phyloP scores from a whole-genome alignment of 1,284 basidiomycete genomes.

The Peniophora sp. region DNA sequence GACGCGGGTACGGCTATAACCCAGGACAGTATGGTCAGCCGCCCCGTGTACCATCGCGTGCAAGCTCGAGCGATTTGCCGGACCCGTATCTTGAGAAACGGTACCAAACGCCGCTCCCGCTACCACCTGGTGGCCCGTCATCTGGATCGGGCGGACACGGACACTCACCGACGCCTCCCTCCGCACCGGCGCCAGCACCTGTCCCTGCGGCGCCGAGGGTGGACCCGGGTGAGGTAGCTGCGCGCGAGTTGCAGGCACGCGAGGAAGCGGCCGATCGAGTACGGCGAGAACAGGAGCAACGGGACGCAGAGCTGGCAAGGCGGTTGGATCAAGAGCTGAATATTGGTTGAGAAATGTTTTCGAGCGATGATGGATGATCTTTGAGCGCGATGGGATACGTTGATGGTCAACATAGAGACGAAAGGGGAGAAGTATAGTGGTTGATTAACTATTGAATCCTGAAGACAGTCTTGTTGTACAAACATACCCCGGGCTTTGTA shows the following conservation, averaged over 20 bases:
- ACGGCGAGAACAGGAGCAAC: conserved; percentile 25
- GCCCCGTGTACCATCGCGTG: neutral
- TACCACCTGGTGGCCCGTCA: conserved; percentile 27
- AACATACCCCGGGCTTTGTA: neutral
- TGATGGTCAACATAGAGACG: no score
- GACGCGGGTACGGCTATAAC: neutral
- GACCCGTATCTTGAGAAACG: conserved; percentile 32
- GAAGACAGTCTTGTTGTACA: neutral
- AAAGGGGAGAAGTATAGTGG: conserved; percentile 12
- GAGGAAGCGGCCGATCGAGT: conserved; percentile 27
- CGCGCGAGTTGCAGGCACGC: conserved; percentile 22
- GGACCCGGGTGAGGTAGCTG: conserved; percentile 13
- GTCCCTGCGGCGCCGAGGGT: neutral
- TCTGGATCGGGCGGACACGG: no score
- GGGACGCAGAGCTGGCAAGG: conserved; percentile 24
- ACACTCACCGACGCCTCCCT: neutral
- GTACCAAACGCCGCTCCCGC: conserved; percentile 43
- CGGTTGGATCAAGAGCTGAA: conserved; percentile 28
- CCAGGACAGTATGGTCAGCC: conserved; percentile 4
- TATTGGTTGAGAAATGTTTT: no score
- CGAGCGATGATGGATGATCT: no score
- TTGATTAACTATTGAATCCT: conserved; percentile 7
- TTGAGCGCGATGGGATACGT: no score
- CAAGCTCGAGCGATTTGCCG: conserved; percentile 17
- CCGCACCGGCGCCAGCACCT: conserved; percentile 11